Evolutionary conservation across 1,284 basidiomycete genomes (phyloP), one percentile per base, ranked within the genome.

Genomic region (Leucoagaricus sp.): DNA sequence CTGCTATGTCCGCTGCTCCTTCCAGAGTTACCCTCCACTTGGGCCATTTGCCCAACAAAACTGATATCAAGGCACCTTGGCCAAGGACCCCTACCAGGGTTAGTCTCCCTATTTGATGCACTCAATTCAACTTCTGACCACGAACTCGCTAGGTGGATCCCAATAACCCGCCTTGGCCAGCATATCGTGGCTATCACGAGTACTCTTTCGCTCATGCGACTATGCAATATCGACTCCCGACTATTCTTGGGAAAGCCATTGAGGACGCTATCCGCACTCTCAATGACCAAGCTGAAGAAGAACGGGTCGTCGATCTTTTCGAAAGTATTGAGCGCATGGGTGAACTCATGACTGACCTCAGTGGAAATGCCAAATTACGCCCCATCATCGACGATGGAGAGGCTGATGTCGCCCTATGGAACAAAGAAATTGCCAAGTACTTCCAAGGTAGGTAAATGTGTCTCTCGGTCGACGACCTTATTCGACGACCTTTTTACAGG

Each of bases 161-260:
- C 38, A 93, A 98, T 76, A 94, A 97, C 77, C 96, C 96, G 29
- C 96, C 96, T 49, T 98, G 94, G 95, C 95, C 95, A 28, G 94
- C 91, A 1, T 94, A 86, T 77, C 87, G 94, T 60, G 95, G 95
- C 8, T 97, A 97, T 75, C 94, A 97, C 73, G 92, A 95, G 73
- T 97, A 94, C 74, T 96, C 94, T 1, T 96, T 96, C 71, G 94
- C 94, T 53, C 90, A 96, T 68, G 93, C 92, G 36, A 93, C 91
- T 7, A 97, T 97, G 94, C 93, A 93, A 61, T 88, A 92, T 48
- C 89, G 96, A 58, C 83, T 98, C 34, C 95, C 96, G 1, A 98
- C 96, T 48, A 98, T 98, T 63, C 80, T 98, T 47, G 94, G 94
- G 62, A 98, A 98, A 76, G 96, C 91, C 7, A 96, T 98, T 66